phyloP scores from a whole-genome alignment of 805 yeast species.

The Yarrowia keelungensis region DNA sequence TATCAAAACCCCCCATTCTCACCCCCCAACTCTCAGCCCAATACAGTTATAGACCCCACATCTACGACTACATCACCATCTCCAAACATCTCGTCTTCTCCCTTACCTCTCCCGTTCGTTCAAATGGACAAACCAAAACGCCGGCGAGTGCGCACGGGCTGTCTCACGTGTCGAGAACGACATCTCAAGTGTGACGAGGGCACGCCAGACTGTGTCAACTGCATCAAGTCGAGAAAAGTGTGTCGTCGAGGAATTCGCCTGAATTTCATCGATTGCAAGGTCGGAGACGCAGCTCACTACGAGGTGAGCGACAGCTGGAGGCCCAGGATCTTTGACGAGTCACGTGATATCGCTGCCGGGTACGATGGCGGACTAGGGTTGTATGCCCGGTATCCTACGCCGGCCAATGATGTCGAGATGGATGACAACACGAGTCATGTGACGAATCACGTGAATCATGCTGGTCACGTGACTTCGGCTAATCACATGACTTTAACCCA shows the following conservation, averaged over 20 bases:
- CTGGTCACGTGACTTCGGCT: too few relatives aligned
- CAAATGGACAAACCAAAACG: conserved; percentile 38
- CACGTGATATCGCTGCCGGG: conserved; percentile 24
- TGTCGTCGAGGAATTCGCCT: conserved; percentile 41
- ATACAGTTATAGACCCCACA: neutral
- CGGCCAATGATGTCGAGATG: conserved; percentile 4
- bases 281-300: conserved; percentile 28
- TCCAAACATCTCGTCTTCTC: neutral
- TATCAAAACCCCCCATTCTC: too few relatives aligned
- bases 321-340: conserved; percentile 28
- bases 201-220: conserved; percentile 38
- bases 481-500: neutral
- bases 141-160: conserved; percentile 34
- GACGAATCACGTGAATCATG: too few relatives aligned
- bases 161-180: conserved; percentile 41
- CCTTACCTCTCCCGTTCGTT: neutral
- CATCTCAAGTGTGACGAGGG: conserved; percentile 41
- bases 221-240: conserved; percentile 38
- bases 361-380: conserved; percentile 9
- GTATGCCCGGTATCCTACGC: conserved; percentile 22
- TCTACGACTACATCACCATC: neutral
- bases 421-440: conserved; percentile 5
- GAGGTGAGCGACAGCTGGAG: conserved; percentile 31
- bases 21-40: neutral
- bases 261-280: conserved; percentile 41